Conservation (phyloP, 768 basidiomycete genomes). For the Rhodocollybia butyracea region DNA sequence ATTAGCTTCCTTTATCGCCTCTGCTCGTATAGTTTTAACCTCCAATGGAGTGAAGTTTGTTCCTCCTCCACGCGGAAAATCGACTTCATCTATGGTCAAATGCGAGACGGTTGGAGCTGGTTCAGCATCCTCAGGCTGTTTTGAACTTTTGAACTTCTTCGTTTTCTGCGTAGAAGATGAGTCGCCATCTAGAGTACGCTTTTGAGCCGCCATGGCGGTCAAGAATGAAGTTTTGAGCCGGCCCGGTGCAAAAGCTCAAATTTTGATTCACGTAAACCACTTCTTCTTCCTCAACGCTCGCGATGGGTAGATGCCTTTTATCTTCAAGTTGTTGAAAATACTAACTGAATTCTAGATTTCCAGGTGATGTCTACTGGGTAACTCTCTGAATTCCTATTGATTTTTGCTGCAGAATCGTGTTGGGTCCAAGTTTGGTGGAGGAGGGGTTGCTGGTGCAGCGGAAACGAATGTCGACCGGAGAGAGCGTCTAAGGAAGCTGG, state of each 20-base stretch:
- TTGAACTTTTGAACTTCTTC: slow-evolving; percentile 59
- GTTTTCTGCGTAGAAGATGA: slow-evolving; percentile 40
- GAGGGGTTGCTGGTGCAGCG: slow-evolving; percentile 91
- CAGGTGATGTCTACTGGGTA: slow-evolving; percentile 44
- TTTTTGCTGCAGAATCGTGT: slow-evolving; percentile 74
- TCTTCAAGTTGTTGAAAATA: not conserved
- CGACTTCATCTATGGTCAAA: slow-evolving; percentile 65
- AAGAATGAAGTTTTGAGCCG: slow-evolving; percentile 18
- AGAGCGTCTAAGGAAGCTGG: slow-evolving; percentile 92
- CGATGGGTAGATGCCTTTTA: slow-evolving; percentile 8
- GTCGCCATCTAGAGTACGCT: slow-evolving; percentile 64
- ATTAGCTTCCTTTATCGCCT: slow-evolving; percentile 83
- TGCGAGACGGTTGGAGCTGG: slow-evolving; percentile 31
- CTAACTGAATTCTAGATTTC: slow-evolving; percentile 45
- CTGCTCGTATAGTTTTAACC: slow-evolving; percentile 79
- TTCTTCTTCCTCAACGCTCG: not conserved
- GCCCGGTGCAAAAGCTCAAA: not conserved
- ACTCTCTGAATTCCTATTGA: not conserved
- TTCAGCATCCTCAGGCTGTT: slow-evolving; percentile 18
- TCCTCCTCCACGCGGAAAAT: slow-evolving; percentile 96
- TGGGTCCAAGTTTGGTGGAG: slow-evolving; percentile 93
- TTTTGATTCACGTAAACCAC: not conserved
- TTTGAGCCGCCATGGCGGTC: slow-evolving; percentile 46
- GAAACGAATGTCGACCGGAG: slow-evolving; percentile 95
- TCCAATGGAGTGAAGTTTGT: slow-evolving; percentile 86